Base-by-base conservation (phyloP, 345 rosid species). In the Geranium brycei region DNA sequence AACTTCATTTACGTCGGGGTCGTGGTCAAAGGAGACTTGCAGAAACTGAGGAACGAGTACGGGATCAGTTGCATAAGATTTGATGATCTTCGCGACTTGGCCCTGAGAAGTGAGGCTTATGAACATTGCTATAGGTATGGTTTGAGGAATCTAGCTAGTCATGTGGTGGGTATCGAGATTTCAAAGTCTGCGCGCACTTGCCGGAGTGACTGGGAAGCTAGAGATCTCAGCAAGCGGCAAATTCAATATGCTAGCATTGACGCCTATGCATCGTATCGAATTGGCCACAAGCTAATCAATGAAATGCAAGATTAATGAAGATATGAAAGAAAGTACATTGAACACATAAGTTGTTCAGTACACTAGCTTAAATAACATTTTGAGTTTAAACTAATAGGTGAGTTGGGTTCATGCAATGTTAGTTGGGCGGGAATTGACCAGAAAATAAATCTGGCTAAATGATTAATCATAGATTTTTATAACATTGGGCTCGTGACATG, bases 201-300 rank as follows among this genome's bases (percentile, higher is more conserved):
- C 31, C 17, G 19, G 69, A 63, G 81, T 40, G 68, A 76, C 47
- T 81, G 83, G 81, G 71, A 76, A 62, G 60, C 66, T 0, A 63
- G 82, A 18, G 62, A 57, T 30, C 76, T 76, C 2, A 32, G 28
- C 30, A 38, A 18, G 16, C 18, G 12, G n/a, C 80, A 61, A 69
- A 69, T 76, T 58, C 70, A 74, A 14, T 78, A 67, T 76, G 78
- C 77, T 31, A 3, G 72, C n/a, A 69, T 78, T 61, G 80, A 76
- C 61, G 76, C 76, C 15, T 71, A 62, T 71, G 78, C 77, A 66
- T 76, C 78, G 4, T 75, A 28, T 60, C 57, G 60, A 60, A 64
- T 74, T 38, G 76, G 73, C 13, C 58, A 59, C 31, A 60, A 5
- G 47, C 62, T 77, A 35, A 31, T 71, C 47, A 63, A n/a, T 7